Evolutionary conservation across 768 basidiomycete genomes (phyloP).

Genomic region (Suillus tomentosus): DNA sequence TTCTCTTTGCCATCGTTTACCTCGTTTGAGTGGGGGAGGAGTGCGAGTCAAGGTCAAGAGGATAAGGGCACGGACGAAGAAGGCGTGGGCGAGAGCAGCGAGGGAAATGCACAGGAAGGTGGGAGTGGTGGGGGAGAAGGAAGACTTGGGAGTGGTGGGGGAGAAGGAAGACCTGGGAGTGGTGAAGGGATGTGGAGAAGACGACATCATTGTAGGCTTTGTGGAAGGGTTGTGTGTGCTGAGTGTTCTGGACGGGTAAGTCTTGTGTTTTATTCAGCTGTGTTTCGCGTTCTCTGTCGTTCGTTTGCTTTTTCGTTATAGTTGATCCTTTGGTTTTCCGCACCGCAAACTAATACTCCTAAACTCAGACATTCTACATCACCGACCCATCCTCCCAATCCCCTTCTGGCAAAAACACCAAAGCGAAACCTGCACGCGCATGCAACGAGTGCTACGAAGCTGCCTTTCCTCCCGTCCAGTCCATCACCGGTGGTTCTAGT

Average conservation of each 20-base stretch:
- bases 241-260: constrained; percentile 76
- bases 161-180: constrained; percentile 16
- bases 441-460: constrained; percentile 87
- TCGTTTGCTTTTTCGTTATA: background rate
- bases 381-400: constrained; percentile 42
- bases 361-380: constrained; percentile 78
- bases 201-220: constrained; percentile 85
- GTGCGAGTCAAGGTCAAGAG: background rate
- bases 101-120: constrained; percentile 12
- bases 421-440: constrained; percentile 68
- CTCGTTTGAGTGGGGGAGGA: constrained; percentile 6
- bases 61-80: background rate
- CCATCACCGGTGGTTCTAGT: constrained; percentile 5
- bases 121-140: constrained; percentile 11
- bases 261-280: background rate
- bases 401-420: constrained; percentile 41
- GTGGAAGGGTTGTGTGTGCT: constrained; percentile 86
- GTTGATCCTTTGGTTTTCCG: background rate
- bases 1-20: constrained; percentile 3
- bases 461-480: constrained; percentile 64
- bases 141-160: constrained; percentile 12
- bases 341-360: background rate
- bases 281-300: background rate
- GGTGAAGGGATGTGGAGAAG: constrained; percentile 45
- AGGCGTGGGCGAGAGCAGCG: constrained; percentile 7